Evolutionary conservation across 345 rosid genomes (phyloP), one percentile per base, ranked within the genome.

Genomic region (Populus alba): DNA sequence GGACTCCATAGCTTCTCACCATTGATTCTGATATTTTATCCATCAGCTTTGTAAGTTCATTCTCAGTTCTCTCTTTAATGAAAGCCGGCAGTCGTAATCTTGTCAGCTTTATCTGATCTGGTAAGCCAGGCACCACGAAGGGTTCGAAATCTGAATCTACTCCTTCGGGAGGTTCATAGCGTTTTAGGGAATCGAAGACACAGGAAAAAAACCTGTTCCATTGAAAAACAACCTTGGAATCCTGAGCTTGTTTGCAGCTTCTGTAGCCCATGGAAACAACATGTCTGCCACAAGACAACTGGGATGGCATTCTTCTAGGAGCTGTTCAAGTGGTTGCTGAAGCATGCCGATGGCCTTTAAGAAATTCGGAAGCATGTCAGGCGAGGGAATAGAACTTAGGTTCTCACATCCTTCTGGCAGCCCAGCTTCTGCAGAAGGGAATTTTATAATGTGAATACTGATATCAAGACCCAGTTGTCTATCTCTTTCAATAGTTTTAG

Each of bases 261-360:
- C 78, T 20, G 76, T 77, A 62, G 78, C 75, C 81, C 78, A 81
- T 4, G 78, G 72, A 70, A 77, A 81, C 29, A 53, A 2, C 27
- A 45, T 23, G 69, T 78, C 81, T 1, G 73, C 81, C 0, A 82
- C 81, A 1, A 82, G 79, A 49, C 79, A 70, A 35, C 69, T 47
- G 1, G 81, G 85, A 8, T n/a, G 53, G 41, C n/a, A 27, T 31
- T 78, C 70, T 70, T 70, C 17, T 0, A 78, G 76, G 63, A 75
- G 51, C n/a, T 31, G 23, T 29, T 74, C 73, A n/a, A 82, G 51
- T 8, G 79, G 75, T 3, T 78, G 45, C 62, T 78, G 79, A 35
- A 81, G 84, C 63, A 68, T 5, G 23, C 25, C 8, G 2, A 33
- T 57, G 0, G 84, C 80, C 37, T 47, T 68, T 6, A 4, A 22